These are phyloP conservation scores for Bolboschoenoplectus hybrid DNA, from an alignment of 202 grass and related monocot genomes.

Conservation along the genomic window DNA sequence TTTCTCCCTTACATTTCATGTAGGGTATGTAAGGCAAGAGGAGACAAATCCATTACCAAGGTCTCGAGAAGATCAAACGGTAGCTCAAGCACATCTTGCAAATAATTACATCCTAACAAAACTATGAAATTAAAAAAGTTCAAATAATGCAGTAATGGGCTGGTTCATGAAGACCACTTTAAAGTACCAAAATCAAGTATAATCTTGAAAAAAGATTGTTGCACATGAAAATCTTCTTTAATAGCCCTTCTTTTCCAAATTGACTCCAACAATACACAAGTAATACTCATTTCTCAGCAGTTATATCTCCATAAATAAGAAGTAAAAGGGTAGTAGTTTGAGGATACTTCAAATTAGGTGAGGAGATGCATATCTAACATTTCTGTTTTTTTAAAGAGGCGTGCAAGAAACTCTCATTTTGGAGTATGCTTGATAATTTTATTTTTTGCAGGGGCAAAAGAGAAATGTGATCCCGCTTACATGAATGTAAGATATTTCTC, in stretches of 20 bases:
- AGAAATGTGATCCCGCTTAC: background rate
- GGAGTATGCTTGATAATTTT: background rate
- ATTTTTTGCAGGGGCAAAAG: background rate
- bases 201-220: background rate
- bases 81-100: constrained; percentile 60
- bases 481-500: background rate
- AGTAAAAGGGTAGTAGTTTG: background rate
- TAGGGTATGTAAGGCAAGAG: constrained; percentile 70
- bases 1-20: constrained; percentile 44
- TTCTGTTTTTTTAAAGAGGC: background rate
- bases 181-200: background rate
- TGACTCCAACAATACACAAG: constrained; percentile 1
- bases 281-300: background rate
- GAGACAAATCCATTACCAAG: constrained; percentile 52
- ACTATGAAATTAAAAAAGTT: background rate
- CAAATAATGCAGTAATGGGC: background rate
- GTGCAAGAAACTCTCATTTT: background rate
- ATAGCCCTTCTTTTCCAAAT: background rate
- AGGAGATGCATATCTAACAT: background rate
- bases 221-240: background rate
- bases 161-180: background rate
- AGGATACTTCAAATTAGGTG: background rate
- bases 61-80: constrained; percentile 70
- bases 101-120: constrained; percentile 43
- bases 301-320: background rate